Conservation (phyloP, 495 filamentous ascomycete species). For the Jackrogersella multiformis region DNA sequence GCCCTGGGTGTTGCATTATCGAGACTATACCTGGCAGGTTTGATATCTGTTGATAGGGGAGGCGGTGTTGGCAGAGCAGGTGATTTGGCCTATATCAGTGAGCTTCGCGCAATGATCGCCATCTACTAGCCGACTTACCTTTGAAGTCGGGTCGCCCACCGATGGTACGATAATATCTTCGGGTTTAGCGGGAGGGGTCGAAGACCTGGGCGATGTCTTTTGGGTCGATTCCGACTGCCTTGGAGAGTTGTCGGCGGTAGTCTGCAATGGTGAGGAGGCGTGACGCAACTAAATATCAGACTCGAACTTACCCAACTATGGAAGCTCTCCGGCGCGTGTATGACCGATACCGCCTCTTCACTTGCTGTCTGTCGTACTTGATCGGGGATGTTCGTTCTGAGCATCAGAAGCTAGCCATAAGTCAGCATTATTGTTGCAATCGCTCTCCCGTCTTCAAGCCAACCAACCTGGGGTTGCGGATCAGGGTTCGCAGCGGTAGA, state of each 20-base stretch:
- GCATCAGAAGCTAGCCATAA: conserved; percentile 60
- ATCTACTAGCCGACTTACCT: conserved; percentile 42
- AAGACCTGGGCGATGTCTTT: conserved; percentile 43
- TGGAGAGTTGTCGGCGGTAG: conserved; percentile 48
- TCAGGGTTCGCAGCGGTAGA: conserved; percentile 36
- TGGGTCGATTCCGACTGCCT: conserved; percentile 39
- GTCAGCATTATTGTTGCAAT: conserved; percentile 42
- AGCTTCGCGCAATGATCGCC: conserved; percentile 31
- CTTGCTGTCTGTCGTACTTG: conserved; percentile 63
- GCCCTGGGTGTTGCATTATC: conserved; percentile 83
- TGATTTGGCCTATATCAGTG: conserved; percentile 53
- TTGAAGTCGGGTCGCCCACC: conserved; percentile 42
- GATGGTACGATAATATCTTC: conserved; percentile 43
- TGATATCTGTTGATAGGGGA: conserved; percentile 73
- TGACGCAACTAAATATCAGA: background rate
- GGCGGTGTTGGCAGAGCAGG: conserved; percentile 59
- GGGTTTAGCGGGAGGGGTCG: conserved; percentile 32
- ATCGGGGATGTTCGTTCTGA: conserved; percentile 66
- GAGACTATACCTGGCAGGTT: conserved; percentile 67
- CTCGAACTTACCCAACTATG: conserved; percentile 71
- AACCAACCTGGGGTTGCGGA: conserved; percentile 46
- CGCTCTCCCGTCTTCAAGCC: conserved; percentile 45
- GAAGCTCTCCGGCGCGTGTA: conserved; percentile 85
- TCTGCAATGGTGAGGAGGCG: conserved; percentile 37
- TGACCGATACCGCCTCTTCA: conserved; percentile 84